Conservation (phyloP, 495 filamentous ascomycete species). For the Aspergillus coremiiformis region DNA sequence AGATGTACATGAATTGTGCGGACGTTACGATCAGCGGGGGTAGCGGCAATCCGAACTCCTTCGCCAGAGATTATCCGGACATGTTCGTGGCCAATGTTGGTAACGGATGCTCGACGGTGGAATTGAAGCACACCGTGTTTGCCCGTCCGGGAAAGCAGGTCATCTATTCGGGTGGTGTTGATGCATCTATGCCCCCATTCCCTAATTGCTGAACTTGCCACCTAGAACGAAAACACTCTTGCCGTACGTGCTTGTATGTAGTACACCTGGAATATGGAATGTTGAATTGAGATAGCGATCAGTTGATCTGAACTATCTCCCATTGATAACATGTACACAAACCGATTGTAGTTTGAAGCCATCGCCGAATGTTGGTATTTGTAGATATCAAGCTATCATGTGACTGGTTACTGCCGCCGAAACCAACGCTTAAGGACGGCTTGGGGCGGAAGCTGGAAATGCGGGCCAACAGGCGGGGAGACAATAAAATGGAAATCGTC, state of each 20-base stretch:
- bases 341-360: too few relatives aligned
- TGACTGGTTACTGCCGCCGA: too few relatives aligned
- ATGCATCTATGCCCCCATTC: not conserved
- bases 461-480: too few relatives aligned
- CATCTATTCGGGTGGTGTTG: not conserved
- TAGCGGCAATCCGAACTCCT: constrained; percentile 7
- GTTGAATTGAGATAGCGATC: too few relatives aligned
- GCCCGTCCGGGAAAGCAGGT: constrained; percentile 1
- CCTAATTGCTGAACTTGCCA: not conserved
- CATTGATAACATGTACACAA: too few relatives aligned
- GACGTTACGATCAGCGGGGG: constrained; percentile 45
- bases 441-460: too few relatives aligned
- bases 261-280: not conserved
- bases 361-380: too few relatives aligned
- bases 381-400: too few relatives aligned
- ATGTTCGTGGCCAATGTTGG: constrained; percentile 52
- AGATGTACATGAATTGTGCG: constrained; percentile 63
- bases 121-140: constrained; percentile 10
- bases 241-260: not conserved
- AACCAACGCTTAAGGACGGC: too few relatives aligned
- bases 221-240: too few relatives aligned
- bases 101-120: constrained; percentile 17
- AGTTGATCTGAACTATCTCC: too few relatives aligned
- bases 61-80: constrained; percentile 32
- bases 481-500: too few relatives aligned